Percentiles rank a stretch among this genome's conserved stretches.
phyloP scores from a whole-genome alignment of 495 filamentous ascomycete genomes.

The Copromyces sp. region DNA sequence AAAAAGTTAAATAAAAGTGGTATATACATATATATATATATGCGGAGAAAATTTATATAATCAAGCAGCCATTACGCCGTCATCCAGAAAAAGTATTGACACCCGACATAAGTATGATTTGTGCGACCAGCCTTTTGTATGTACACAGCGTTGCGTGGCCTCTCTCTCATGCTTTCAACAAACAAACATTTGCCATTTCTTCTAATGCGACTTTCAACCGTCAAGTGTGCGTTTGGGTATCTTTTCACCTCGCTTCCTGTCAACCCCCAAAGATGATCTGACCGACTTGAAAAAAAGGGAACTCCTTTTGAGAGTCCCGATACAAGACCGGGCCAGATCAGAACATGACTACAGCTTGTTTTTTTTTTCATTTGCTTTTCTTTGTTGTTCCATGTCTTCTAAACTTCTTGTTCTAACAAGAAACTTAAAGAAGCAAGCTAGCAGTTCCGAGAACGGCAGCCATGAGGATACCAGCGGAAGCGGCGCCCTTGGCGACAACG shows the following conservation, averaged over 20 bases:
- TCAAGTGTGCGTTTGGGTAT: not conserved
- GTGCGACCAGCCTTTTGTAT: not conserved
- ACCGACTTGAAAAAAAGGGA: not conserved
- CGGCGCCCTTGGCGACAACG: constrained; percentile 1
- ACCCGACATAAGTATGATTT: not conserved
- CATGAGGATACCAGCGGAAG: constrained; percentile 6
- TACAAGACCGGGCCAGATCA: not conserved
- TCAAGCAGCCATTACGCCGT: not conserved
- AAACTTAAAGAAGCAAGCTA: constrained; percentile 11
- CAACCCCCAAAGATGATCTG: not conserved
- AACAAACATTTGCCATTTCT: not conserved
- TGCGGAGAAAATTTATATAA: not conserved
- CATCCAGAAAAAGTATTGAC: not conserved
- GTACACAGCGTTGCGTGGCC: not conserved
- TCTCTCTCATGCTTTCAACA: not conserved
- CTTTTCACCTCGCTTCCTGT: not conserved
- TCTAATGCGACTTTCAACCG: not conserved
- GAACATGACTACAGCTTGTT: not conserved
- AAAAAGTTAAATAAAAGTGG: not conserved
- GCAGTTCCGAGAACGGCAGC: constrained; percentile 8
- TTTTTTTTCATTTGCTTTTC: not conserved
- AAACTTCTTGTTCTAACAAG: not conserved
- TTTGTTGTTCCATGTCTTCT: not conserved
- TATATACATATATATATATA: not conserved
- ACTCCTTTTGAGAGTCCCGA: not conserved